Conservation (phyloP, 2,329 filamentous ascomycete species). For the Fusarium sublunatum region DNA sequence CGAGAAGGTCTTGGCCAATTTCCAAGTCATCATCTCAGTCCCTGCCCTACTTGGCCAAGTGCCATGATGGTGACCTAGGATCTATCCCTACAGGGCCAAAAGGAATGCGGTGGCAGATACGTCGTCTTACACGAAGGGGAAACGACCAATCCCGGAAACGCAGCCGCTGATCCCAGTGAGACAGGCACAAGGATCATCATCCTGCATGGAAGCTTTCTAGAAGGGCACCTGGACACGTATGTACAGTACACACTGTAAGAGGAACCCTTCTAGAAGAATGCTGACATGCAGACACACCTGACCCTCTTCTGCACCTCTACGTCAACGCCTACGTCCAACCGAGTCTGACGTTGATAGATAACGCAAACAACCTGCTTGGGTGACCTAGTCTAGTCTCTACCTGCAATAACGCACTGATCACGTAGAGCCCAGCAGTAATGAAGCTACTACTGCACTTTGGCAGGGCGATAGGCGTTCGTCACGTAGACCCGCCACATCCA, state of each 20-base stretch:
- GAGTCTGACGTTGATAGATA: neutral
- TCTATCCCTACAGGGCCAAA: conserved; percentile 11
- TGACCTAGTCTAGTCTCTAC: neutral
- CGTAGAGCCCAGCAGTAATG: neutral
- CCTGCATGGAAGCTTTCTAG: conserved; percentile 7
- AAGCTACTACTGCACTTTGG: conserved; percentile 2
- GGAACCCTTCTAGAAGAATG: conserved; percentile 17
- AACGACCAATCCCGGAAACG: conserved; percentile 8
- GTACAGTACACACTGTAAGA: neutral
- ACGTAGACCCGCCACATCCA: neutral
- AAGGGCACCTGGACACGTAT: conserved; percentile 4
- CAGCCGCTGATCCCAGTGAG: conserved; percentile 10
- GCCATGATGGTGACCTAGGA: conserved; percentile 9
- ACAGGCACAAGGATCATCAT: conserved; percentile 1
- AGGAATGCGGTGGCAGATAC: conserved; percentile 5
- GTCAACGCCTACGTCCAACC: neutral
- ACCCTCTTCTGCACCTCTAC: conserved; percentile 12
- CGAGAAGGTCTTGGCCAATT: conserved; percentile 5
- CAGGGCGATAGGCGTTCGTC: conserved; percentile 15
- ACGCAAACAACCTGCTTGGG: neutral
- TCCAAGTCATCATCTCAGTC: neutral
- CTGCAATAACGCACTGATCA: conserved; percentile 20
- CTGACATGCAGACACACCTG: conserved; percentile 9
- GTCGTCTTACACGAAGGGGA: conserved; percentile 5
- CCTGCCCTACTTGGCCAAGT: neutral